Percentiles rank a stretch among this genome's conserved stretches.
These are phyloP conservation scores for Neonectria hederae DNA, from an alignment of 2,329 filamentous ascomycete species.

Conservation along the genomic window DNA sequence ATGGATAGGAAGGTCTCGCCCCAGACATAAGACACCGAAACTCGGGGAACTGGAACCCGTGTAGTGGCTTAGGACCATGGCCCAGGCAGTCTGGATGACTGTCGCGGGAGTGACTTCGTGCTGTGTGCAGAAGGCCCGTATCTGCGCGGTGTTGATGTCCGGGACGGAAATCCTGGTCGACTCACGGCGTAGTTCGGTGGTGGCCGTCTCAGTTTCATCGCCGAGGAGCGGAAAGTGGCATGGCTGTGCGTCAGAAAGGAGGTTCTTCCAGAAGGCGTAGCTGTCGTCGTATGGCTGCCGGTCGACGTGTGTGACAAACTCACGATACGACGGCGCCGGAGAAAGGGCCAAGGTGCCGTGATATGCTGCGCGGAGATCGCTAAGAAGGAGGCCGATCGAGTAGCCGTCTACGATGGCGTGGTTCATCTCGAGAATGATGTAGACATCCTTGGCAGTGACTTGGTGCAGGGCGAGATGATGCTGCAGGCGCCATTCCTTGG, in stretches of 20 bases:
- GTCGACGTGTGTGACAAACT: background rate
- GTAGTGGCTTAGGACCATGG: constrained; percentile 4
- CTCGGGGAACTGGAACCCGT: background rate
- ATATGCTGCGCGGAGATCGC: background rate
- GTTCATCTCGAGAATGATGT: constrained; percentile 14
- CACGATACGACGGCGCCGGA: constrained; percentile 1
- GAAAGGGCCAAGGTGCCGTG: background rate
- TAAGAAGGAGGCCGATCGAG: constrained; percentile 7
- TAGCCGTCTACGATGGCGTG: constrained; percentile 13
- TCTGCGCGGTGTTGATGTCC: too few species aligned
- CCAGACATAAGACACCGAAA: constrained; percentile 7
- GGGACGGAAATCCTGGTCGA: background rate
- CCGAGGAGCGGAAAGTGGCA: constrained; percentile 4
- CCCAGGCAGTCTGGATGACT: constrained; percentile 11
- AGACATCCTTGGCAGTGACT: constrained; percentile 6
- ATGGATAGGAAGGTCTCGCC: constrained; percentile 7
- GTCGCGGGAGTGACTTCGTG: background rate
- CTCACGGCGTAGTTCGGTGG: background rate
- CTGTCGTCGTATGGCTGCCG: background rate
- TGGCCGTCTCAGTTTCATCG: background rate
- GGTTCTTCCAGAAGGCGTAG: background rate
- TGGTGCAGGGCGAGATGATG: constrained; percentile 15
- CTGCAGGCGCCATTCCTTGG: background rate
- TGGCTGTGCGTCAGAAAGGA: background rate
- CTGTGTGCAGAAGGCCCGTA: too few species aligned